phyloP scores from a whole-genome alignment of 495 filamentous ascomycete species.

The Penicillium bialowiezense region DNA sequence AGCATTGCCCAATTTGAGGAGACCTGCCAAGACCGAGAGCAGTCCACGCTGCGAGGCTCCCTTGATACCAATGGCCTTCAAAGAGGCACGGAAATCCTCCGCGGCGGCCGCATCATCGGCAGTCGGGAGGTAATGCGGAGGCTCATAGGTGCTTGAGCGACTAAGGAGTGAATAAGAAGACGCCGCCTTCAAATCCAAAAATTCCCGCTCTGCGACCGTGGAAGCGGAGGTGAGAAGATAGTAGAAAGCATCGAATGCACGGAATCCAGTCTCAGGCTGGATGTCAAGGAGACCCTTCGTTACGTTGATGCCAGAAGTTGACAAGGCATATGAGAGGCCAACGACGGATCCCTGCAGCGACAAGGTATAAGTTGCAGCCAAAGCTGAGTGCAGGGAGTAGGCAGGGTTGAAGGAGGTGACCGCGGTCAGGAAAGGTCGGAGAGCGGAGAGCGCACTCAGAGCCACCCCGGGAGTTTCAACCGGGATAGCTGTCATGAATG shows the following conservation, averaged over 20 bases:
- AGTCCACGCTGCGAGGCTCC: slow-evolving; percentile 75
- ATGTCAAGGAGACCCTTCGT: slow-evolving; percentile 76
- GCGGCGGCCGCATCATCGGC: slow-evolving; percentile 91
- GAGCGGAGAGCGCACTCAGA: slow-evolving; percentile 69
- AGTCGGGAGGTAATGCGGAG: slow-evolving; percentile 86
- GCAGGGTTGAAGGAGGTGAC: slow-evolving; percentile 89
- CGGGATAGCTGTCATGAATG: slow-evolving; percentile 78
- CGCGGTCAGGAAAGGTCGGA: slow-evolving; percentile 82
- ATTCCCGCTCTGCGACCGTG: slow-evolving; percentile 87
- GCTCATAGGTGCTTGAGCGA: slow-evolving; percentile 79
- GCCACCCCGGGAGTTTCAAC: slow-evolving; percentile 69
- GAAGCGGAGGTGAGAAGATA: slow-evolving; percentile 89
- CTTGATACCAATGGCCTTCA: slow-evolving; percentile 90
- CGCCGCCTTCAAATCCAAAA: slow-evolving; percentile 77
- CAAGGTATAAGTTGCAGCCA: slow-evolving; percentile 78
- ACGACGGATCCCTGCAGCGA: slow-evolving; percentile 76
- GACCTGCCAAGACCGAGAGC: slow-evolving; percentile 77
- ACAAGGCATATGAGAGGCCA: slow-evolving; percentile 71
- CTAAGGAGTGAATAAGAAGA: slow-evolving; percentile 75
- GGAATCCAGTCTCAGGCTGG: slow-evolving; percentile 73
- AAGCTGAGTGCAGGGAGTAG: slow-evolving; percentile 72
- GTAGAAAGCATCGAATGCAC: slow-evolving; percentile 98
- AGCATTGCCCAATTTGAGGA: slow-evolving; percentile 90
- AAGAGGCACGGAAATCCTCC: slow-evolving; percentile 80
- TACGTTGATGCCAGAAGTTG: slow-evolving; percentile 86